Evolutionary conservation across 768 basidiomycete genomes (phyloP), one percentile per base, ranked within the genome.

Genomic region (Phlebiopsis gigantea): DNA sequence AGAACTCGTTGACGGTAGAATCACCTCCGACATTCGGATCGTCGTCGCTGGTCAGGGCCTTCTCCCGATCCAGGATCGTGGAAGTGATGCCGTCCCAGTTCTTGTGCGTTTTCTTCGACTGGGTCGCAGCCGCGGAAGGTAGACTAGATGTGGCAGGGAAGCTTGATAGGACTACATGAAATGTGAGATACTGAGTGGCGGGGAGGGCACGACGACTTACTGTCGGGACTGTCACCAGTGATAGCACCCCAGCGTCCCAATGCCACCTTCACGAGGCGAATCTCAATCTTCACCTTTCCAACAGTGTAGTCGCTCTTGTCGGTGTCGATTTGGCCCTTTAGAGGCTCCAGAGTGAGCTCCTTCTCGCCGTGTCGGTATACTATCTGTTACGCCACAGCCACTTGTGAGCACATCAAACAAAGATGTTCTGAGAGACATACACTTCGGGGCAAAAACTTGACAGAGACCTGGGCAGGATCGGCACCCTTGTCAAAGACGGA

Each of bases 21-120:
- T 97, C 94, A 21, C 95, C 95, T 22, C 90, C 90, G 17, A 87
- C 85, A 69, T 97, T 98, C 29, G 93, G 90, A 66, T 92, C 92
- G 61, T 94, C 84, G 15, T 87, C 79, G 4, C 78, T 71, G 2
- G 80, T 73, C 66, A 79, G 85, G 44, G 88, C 84, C 66, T 89
- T 88, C 1, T 93, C 92, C 6, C 73, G 68, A 17, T 73, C 71
- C 34, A 88, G 81, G 58, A 91, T 87, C 19, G 78, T 74, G 29
- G 77, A 77, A 2, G 90, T 88, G 61, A 95, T 80, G 6, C 79
- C 81, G 55, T 96, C 94, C 96, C 96, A 99, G 65, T 99, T 93
- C 77, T 90, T 94, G 56, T 66, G 75, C 60, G 72, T 75, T 62
- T 74, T 75, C 46, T 29, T 30, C 2, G 17, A 12, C 4, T 21